Base-by-base conservation (phyloP, 768 basidiomycete genomes). In the Amanita brunnescens region DNA sequence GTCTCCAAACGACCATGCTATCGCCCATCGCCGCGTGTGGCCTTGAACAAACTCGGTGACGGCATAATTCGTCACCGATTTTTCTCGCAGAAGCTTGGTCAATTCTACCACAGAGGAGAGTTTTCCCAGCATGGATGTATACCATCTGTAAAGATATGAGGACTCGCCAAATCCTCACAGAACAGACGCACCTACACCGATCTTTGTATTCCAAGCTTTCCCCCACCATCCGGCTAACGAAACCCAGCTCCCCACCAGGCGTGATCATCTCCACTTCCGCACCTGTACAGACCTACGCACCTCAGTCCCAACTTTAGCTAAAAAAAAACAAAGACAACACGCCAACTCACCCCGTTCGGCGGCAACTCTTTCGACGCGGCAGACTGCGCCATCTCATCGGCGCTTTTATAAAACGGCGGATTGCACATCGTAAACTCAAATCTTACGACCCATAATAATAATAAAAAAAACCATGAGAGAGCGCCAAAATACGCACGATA, bases 381-480 rank as follows among this genome's bases (percentile, higher is more conserved):
- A 1, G 81, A 82, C 2, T 65, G 61, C 0, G 59, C 56, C 6
- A 92, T 75, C 52, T 98, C 95, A 26, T 82, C 79, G 0, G 64
- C 60, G 51, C 82, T 87, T n/a, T 71, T 62, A 61, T 96, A 98
- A 66, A 99, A 99, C 0, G 95, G 95, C 0, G 95, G 95, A 64
- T 98, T 99, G 67, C 94, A 97, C 82, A 98, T 91, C 0, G 83
- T 81, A 57, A 95, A 91, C 52, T 86, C 79, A 59, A 83, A 80
- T 3, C 78, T n/a, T 81, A 47, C 26, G 9, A 8, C 6, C 9
- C 4, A 3, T 23, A 9, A 1, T 8, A 37, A 6, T n/a, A 21
- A 6, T 7, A 29, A 23, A 34, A 37, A 23, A 34, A 43, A 5
- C 14, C 39, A n/a, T 34, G 12, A 29, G 3, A 18, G 29, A 6